Evolutionary conservation across 108 stramenopile genomes (phyloP), one percentile per base, ranked within the genome.

Genomic region (Nitzschia putrida): DNA sequence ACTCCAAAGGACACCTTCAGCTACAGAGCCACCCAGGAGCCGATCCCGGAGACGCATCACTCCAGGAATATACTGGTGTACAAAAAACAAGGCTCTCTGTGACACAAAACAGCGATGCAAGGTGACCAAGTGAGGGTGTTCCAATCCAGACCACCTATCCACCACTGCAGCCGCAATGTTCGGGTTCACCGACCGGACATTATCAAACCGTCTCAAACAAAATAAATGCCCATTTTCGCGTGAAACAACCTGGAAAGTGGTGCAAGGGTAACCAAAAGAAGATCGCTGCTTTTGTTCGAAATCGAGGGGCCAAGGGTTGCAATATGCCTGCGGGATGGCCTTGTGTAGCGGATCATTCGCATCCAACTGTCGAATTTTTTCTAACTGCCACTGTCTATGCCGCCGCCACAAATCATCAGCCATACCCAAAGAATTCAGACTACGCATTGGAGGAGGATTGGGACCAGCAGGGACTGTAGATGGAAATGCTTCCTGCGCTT

Each of bases 71-170:
- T 88, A 96, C 47, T 89, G 84, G 78, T 93, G 90, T 21, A 95
- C 77, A 82, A 95, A 97, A 80, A 96, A 97, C 12, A 95, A 79
- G 0, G 95, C 95, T 10, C 95, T 84, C 23, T 95, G 89, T 25
- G 88, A 72, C 37, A 96, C 58, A 70, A 95, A 97, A 52, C 82
- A 85, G 59, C 82, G 78, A 44, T 85, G 85, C 47, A 90, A 81
- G 26, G 82, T 73, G 8, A 87, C 88, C 10, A 93, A 59, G 12
- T 77, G 75, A 2, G 95, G 92, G 73, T 93, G 92, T 61, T 89
- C 85, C 3, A 82, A 58, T 12, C 73, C 80, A 6, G 72, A 61
- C 91, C 91, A 93, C 44, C 67, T 64, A 20, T 90, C 82, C 72
- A 79, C 71, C 10, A 89, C 92, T 14, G 80, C 70, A 18, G 88